These are phyloP conservation scores for Globisporangium mamillatum DNA, from an alignment of 352 stramenopile species.

Conservation along the genomic window DNA sequence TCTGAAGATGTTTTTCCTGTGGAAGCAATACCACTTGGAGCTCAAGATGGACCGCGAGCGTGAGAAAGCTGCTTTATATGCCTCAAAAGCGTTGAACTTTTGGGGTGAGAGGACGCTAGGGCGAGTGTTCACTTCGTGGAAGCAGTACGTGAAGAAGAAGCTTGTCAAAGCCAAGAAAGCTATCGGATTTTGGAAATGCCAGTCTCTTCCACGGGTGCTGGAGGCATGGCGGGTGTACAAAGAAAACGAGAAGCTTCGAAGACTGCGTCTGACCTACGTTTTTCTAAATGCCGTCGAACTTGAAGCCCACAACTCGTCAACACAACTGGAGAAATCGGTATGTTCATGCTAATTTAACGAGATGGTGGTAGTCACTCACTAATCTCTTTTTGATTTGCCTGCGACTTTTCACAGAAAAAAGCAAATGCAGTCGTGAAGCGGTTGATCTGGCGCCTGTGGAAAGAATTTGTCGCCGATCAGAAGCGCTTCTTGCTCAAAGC, in stretches of 20 bases:
- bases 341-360: background rate
- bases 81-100: conserved; percentile 55
- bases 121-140: conserved; percentile 50
- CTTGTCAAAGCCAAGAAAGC: conserved; percentile 50
- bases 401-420: conserved; percentile 20
- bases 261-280: conserved; percentile 43
- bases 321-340: conserved; percentile 46
- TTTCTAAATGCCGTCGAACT: conserved; percentile 64
- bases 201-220: conserved; percentile 58
- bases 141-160: conserved; percentile 32
- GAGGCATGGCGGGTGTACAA: conserved; percentile 41
- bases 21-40: conserved; percentile 33
- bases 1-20: conserved; percentile 51
- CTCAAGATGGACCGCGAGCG: conserved; percentile 24
- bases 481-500: conserved; percentile 71
- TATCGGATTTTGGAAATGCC: conserved; percentile 65
- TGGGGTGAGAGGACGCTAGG: conserved; percentile 55
- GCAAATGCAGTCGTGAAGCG: conserved; percentile 46
- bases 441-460: conserved; percentile 51
- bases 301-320: conserved; percentile 67
- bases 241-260: conserved; percentile 25
- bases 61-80: conserved; percentile 25
- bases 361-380: background rate
- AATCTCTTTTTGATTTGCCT: background rate
- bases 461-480: conserved; percentile 46